Conservation (phyloP, 108 stramenopile genomes). For the Thalassiosira profunda region DNA sequence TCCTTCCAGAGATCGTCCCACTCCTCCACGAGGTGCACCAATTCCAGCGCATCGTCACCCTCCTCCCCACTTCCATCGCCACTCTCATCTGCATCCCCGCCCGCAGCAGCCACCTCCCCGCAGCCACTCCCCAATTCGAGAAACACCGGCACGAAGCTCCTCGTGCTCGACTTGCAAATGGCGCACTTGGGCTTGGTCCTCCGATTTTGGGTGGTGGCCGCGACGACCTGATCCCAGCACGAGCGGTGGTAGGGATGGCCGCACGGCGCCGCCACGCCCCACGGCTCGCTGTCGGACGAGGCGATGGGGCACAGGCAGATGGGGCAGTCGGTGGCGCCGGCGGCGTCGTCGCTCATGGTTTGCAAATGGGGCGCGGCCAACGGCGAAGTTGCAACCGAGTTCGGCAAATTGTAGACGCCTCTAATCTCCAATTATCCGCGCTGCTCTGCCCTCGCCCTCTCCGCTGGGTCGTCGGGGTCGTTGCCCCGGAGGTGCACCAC, state of each 20-base stretch:
- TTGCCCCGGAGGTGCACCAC: no score
- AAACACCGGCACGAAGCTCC: constrained; percentile 28
- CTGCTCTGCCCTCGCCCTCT: no score
- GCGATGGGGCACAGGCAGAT: constrained; percentile 25
- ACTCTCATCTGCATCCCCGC: background rate
- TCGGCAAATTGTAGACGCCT: no score
- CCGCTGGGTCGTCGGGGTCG: no score
- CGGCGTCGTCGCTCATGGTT: background rate
- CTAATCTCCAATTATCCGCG: no score
- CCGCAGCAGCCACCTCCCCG: background rate
- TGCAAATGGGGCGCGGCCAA: background rate
- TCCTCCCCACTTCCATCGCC: background rate
- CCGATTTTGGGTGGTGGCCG: background rate
- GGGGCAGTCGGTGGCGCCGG: constrained; percentile 16
- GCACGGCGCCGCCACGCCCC: constrained; percentile 12
- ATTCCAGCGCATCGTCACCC: background rate
- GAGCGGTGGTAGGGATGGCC: constrained; percentile 22
- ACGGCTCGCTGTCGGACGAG: constrained; percentile 15
- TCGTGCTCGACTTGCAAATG: constrained; percentile 18
- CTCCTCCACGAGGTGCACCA: constrained; percentile 11
- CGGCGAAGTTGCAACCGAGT: background rate
- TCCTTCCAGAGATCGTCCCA: constrained; percentile 26
- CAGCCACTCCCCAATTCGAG: constrained; percentile 20
- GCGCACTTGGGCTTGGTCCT: constrained; percentile 19
- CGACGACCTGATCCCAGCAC: constrained; percentile 16